These are phyloP conservation scores for Cladophialophora exuberans DNA, from an alignment of 2,329 filamentous ascomycete genomes.

Conservation along the genomic window DNA sequence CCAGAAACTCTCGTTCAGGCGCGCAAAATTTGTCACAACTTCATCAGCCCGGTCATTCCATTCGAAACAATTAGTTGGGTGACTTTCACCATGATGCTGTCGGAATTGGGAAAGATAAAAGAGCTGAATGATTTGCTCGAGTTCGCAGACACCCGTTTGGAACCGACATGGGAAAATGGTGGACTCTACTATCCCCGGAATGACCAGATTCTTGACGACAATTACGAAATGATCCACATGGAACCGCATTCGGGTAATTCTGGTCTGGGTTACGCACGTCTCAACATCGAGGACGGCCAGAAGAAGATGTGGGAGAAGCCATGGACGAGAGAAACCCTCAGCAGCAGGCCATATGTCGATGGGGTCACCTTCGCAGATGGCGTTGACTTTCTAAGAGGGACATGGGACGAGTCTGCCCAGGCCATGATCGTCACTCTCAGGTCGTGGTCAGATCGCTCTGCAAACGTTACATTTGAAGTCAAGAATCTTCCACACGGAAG, in stretches of 20 bases:
- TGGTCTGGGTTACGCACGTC: constrained; percentile 17
- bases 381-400: constrained; percentile 21
- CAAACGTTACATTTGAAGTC: neutral
- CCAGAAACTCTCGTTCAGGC: neutral
- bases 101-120: constrained; percentile 21
- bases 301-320: constrained; percentile 26
- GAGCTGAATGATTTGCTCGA: constrained; percentile 3
- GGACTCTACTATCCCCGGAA: constrained; percentile 14
- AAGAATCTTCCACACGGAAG: neutral
- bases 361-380: constrained; percentile 12
- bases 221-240: constrained; percentile 11
- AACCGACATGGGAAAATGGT: constrained; percentile 9
- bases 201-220: constrained; percentile 9
- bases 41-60: neutral
- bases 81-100: constrained; percentile 39
- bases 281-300: constrained; percentile 24
- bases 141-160: constrained; percentile 3
- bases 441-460: neutral
- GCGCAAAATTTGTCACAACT: neutral
- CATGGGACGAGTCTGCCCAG: constrained; percentile 8
- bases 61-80: constrained; percentile 30
- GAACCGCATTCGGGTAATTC: constrained; percentile 18
- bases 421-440: constrained; percentile 21
- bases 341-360: constrained; percentile 16
- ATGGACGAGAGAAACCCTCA: constrained; percentile 18